A percentile compares a stretch with the other conserved stretches of the same genome.
Conservation (phyloP, 805 yeast species). For the Monosporozyma servazzii region DNA sequence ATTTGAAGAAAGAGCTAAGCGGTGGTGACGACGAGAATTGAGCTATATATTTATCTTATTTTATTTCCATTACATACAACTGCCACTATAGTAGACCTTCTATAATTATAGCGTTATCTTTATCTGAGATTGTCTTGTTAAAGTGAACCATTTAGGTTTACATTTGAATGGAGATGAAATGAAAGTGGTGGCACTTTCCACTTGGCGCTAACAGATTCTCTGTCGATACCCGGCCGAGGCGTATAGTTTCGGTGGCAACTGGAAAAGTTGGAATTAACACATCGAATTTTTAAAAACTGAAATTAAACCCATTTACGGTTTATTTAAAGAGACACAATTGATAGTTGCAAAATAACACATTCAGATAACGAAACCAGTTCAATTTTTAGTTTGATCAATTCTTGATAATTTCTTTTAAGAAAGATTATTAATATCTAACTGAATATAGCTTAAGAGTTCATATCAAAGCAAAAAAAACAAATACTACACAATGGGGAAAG, state of each 20-base stretch:
- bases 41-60: not conserved
- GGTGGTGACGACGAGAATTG: not conserved
- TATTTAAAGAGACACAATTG: not conserved
- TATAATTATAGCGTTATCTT: not conserved
- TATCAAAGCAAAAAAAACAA: not conserved
- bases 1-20: not conserved
- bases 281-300: not conserved
- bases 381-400: not conserved
- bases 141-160: too few species aligned
- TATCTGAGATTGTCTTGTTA: not conserved
- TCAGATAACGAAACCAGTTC: not conserved
- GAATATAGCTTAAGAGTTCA: not conserved
- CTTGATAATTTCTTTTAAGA: not conserved
- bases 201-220: not conserved
- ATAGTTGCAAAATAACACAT: not conserved
- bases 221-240: constrained; percentile 1
- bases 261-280: not conserved
- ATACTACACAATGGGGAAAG: constrained; percentile 26
- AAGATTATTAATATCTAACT: not conserved
- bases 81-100: too few species aligned
- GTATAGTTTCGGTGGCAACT: constrained; percentile 1
- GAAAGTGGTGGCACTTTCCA: not conserved
- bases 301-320: not conserved
- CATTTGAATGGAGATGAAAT: too few species aligned
- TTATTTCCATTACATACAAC: too few species aligned